A percentile compares a stretch with the other conserved stretches of the same genome.
These are phyloP conservation scores for Linanthus parryae DNA, from an alignment of 148 eudicot species.

Conservation along the genomic window DNA sequence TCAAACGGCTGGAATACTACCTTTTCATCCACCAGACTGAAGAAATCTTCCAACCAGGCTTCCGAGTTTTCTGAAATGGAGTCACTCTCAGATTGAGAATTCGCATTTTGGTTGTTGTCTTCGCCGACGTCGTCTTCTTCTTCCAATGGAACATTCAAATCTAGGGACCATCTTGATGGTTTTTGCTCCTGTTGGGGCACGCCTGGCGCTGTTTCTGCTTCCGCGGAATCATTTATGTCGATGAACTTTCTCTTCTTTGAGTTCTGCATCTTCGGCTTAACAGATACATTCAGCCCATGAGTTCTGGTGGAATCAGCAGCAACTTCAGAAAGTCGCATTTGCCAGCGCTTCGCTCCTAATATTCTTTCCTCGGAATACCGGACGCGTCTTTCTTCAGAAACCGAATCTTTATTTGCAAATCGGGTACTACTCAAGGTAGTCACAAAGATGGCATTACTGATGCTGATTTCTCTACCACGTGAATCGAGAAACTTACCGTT, in stretches of 20 bases:
- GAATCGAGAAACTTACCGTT: slow-evolving; percentile 64
- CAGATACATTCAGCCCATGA: slow-evolving; percentile 21
- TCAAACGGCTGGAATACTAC: slow-evolving; percentile 58
- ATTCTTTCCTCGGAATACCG: slow-evolving; percentile 57
- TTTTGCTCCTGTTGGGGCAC: slow-evolving; percentile 19
- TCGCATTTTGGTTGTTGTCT: slow-evolving; percentile 11
- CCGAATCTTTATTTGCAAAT: slow-evolving; percentile 19
- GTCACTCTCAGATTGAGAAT: slow-evolving; percentile 23
- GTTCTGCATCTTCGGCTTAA: slow-evolving; percentile 17
- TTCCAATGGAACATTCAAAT: slow-evolving; percentile 61
- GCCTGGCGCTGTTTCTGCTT: too few species aligned
- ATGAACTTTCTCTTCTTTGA: slow-evolving; percentile 39
- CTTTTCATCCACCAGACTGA: slow-evolving; percentile 39
- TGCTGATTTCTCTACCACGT: slow-evolving; percentile 58
- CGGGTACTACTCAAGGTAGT: slow-evolving; percentile 20
- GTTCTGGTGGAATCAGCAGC: slow-evolving; percentile 4
- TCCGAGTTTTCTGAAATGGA: slow-evolving; percentile 23
- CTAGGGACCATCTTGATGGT: slow-evolving; percentile 34
- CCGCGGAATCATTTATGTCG: slow-evolving; percentile 14
- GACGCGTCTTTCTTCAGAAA: slow-evolving; percentile 15
- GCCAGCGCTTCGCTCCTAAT: slow-evolving; percentile 52
- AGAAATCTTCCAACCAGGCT: slow-evolving; percentile 68
- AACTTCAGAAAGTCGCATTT: slow-evolving; percentile 38
- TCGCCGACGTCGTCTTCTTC: slow-evolving; percentile 31
- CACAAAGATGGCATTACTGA: slow-evolving; percentile 41